Evolutionary conservation across 2,329 filamentous ascomycete genomes (phyloP).

Genomic region (Trichoderma oligosporum): DNA sequence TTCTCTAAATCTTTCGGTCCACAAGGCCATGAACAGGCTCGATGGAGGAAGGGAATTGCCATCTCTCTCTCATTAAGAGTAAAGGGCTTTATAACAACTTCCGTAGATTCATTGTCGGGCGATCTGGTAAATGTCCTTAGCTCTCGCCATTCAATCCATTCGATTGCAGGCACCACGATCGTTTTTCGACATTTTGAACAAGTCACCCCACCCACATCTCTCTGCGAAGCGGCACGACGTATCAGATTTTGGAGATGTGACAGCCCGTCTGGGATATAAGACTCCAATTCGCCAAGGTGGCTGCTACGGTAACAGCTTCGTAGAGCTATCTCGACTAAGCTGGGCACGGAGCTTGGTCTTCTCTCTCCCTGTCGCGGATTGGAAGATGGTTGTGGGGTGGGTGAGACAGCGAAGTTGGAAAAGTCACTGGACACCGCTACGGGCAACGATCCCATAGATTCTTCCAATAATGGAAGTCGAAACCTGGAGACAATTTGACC

Average conservation of each 20-base stretch:
- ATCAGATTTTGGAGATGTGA: constrained; percentile 41
- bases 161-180: constrained; percentile 48
- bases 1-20: constrained; percentile 30
- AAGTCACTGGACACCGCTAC: constrained; percentile 20
- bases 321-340: constrained; percentile 50
- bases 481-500: constrained; percentile 33
- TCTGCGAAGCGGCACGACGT: constrained; percentile 38
- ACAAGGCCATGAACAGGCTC: constrained; percentile 51
- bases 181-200: constrained; percentile 51
- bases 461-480: constrained; percentile 25
- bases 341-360: constrained; percentile 40
- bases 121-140: constrained; percentile 25
- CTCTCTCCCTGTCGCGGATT: constrained; percentile 20
- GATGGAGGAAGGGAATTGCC: constrained; percentile 44
- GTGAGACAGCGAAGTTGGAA: constrained; percentile 1
- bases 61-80: constrained; percentile 34
- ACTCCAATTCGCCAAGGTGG: constrained; percentile 41
- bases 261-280: constrained; percentile 42
- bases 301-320: constrained; percentile 43
- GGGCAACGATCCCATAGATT: constrained; percentile 23
- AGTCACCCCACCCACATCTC: constrained; percentile 45
- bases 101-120: neutral
- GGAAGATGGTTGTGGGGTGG: constrained; percentile 5
- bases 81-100: constrained; percentile 22
- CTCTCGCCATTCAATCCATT: constrained; percentile 63